A percentile compares a stretch with the other conserved stretches of the same genome.
phyloP scores from a whole-genome alignment of 148 eudicot species.

The Gaultheria prostrata region DNA sequence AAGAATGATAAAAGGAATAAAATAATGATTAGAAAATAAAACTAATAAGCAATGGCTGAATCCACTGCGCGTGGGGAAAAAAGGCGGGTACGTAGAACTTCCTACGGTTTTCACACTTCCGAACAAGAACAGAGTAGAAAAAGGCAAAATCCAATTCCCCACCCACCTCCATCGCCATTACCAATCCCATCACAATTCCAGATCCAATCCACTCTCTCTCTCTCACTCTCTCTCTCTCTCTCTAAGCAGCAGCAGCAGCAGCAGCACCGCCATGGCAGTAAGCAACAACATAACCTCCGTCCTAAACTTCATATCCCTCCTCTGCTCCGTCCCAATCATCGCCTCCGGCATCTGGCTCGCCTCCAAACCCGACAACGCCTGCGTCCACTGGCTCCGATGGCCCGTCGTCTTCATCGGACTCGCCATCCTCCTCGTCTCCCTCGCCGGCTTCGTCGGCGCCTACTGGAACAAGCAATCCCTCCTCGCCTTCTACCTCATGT shows the following conservation, averaged over 20 bases:
- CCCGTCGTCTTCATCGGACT: conserved; percentile 64
- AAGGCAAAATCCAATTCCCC: background rate
- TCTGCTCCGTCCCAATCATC: conserved; percentile 84
- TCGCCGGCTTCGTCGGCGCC: conserved; percentile 50
- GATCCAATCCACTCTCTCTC: conserved; percentile 4
- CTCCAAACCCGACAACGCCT: conserved; percentile 80
- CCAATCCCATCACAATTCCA: background rate
- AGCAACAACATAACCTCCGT: conserved; percentile 89
- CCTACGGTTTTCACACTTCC: background rate
- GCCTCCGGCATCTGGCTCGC: conserved; percentile 90
- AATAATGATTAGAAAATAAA: no score
- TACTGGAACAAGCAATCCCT: conserved; percentile 60
- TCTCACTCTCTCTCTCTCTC: background rate
- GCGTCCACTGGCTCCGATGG: conserved; percentile 80
- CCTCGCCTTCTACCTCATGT: conserved; percentile 59
- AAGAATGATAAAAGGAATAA: no score
- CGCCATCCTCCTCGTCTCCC: conserved; percentile 51
- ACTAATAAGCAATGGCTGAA: no score
- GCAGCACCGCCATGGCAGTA: conserved; percentile 50
- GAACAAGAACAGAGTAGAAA: background rate
- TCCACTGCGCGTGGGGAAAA: background rate
- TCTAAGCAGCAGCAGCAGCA: background rate
- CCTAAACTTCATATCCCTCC: conserved; percentile 73
- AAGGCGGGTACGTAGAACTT: background rate
- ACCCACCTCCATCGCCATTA: background rate